Evolutionary conservation across 305 asterid species (phyloP).

Genomic region (Galium porrigens): DNA sequence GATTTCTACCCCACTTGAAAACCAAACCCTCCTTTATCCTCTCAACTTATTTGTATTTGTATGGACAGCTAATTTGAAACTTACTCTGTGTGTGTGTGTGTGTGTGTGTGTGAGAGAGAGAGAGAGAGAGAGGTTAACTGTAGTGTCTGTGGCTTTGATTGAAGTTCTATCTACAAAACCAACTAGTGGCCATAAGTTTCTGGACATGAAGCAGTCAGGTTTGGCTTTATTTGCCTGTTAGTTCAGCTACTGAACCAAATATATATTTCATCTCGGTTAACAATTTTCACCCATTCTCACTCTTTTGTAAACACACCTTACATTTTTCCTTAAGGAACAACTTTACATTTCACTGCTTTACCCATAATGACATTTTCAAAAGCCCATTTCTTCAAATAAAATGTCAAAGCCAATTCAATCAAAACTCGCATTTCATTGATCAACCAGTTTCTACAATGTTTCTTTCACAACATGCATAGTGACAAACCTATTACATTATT

Average conservation of each 20-base stretch:
- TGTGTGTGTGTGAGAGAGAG: background rate
- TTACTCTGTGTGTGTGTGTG: background rate
- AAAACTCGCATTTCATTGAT: conserved; percentile 3
- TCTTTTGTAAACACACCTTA: background rate
- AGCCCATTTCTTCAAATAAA: background rate
- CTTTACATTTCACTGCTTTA: no score
- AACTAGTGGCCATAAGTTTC: background rate
- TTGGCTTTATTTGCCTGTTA: background rate
- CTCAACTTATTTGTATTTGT: background rate
- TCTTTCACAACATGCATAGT: background rate
- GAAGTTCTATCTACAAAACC: background rate
- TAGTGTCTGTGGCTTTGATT: background rate
- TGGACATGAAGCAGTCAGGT: background rate
- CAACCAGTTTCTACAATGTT: conserved; percentile 2
- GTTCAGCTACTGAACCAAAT: background rate
- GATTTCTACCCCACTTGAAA: conserved; percentile 10
- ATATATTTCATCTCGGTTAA: background rate
- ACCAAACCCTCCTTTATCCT: conserved; percentile 8
- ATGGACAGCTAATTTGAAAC: background rate
- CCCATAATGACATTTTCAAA: background rate
- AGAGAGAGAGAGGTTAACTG: background rate
- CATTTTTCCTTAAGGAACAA: background rate
- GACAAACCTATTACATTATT: conserved; percentile 11
- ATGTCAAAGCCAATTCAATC: background rate
- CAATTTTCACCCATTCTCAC: background rate